Base-by-base conservation (phyloP, 768 basidiomycete species). In the Tephrocybe sp. region DNA sequence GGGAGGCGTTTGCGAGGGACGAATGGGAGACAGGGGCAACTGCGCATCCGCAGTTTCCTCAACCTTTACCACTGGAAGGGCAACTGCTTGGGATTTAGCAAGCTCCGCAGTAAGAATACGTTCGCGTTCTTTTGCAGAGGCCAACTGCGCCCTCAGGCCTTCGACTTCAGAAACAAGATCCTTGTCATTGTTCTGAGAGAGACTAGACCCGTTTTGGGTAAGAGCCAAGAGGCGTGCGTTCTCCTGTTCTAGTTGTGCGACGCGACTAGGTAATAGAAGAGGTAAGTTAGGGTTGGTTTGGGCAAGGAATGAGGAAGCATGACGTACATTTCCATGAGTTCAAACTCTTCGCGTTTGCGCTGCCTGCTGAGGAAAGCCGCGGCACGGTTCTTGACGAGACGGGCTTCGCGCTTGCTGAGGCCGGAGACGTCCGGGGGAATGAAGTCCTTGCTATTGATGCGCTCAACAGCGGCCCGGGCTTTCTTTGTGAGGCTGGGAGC, bases 351-450 rank as follows among this genome's bases (percentile, higher is more conserved):
- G 49, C 92, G 83, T 69, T 94, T 94, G 61, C 92, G 79, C 68
- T 94, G 92, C 65, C 92, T 78, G 70, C 85, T 87, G 64, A 94
- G 85, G 74, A 94, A 94, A 52, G 92, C 92, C 10, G 92, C 92
- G 11, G 92, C 92, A 50, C 92, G 80, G 72, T 94, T 94, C 77
- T 94, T 94, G 51, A 94, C 88, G 8, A 94, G 79, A 46, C 92
- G 84, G 53, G 92, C 92, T 70, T 94, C 92, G 45, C 92, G 89
- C 69, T 94, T 94, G 76, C 78, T 84, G 52, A 94, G 78, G 44
- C 92, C 92, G 52, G 83, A 80, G 52, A 93, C 91, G 65, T 94
- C 91, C 43, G 92, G 92, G 10, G 91, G 90, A 16, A 94, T 66
- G 61, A 93, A 94, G 66, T 92, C 90, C 70, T 87, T 91, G 66